Conservation (phyloP, 2,329 filamentous ascomycete species). For the Neofusicoccum laricinum region DNA sequence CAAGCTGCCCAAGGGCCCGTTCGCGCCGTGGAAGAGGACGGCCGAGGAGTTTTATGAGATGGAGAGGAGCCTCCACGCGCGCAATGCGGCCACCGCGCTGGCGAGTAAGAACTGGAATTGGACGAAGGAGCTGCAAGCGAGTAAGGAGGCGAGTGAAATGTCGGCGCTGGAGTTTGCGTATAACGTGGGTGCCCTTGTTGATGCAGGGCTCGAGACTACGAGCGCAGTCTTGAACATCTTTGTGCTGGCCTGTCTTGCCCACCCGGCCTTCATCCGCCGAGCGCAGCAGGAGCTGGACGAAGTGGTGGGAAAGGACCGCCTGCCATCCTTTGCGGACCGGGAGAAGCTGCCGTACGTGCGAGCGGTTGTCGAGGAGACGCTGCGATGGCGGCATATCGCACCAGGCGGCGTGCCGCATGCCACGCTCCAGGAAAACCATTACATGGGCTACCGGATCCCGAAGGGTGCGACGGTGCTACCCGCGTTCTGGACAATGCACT, state of each 20-base stretch:
- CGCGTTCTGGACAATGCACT: constrained; percentile 27
- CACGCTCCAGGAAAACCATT: constrained; percentile 44
- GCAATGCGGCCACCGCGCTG: constrained; percentile 20
- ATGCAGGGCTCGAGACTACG: constrained; percentile 26
- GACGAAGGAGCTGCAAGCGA: constrained; percentile 18
- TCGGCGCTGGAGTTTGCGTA: constrained; percentile 21
- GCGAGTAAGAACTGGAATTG: constrained; percentile 25
- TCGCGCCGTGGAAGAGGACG: constrained; percentile 32
- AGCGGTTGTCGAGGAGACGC: constrained; percentile 28
- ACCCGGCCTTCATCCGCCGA: constrained; percentile 17
- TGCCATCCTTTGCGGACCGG: constrained; percentile 25
- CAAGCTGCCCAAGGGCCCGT: constrained; percentile 30
- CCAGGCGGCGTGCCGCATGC: constrained; percentile 46
- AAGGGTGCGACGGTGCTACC: constrained; percentile 40
- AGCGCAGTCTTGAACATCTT: constrained; percentile 19
- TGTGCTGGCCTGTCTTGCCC: constrained; percentile 20
- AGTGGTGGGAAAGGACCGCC: constrained; percentile 21
- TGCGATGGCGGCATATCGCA: constrained; percentile 33
- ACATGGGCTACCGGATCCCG: constrained; percentile 48
- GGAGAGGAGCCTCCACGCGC: constrained; percentile 21
- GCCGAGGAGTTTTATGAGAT: constrained; percentile 21
- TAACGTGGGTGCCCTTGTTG: constrained; percentile 22
- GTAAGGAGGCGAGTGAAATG: constrained; percentile 19
- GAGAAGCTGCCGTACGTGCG: constrained; percentile 26
- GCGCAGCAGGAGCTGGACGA: constrained; percentile 24